Percentiles rank a stretch among this genome's conserved stretches.
phyloP scores from a whole-genome alignment of 2,329 filamentous ascomycete species.

The Xylariomycetidae sp. region DNA sequence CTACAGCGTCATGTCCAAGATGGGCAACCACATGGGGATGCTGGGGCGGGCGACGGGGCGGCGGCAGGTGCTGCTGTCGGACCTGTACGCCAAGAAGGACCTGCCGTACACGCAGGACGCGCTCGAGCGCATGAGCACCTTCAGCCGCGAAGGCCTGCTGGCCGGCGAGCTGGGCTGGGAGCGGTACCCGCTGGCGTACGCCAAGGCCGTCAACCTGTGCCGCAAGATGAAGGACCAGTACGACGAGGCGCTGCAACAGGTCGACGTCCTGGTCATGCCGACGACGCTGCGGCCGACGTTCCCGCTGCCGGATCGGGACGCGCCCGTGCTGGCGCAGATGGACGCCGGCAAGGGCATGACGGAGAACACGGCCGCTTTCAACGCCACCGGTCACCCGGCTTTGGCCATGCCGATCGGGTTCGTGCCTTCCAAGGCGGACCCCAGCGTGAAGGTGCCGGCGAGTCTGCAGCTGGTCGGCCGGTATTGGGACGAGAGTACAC shows the following conservation, averaged over 20 bases:
- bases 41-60: slow-evolving; percentile 21
- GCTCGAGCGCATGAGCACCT: neutral
- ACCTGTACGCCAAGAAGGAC: slow-evolving; percentile 33
- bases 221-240: slow-evolving; percentile 1
- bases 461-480: slow-evolving; percentile 51
- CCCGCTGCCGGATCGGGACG: neutral
- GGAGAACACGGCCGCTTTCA: slow-evolving; percentile 50
- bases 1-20: slow-evolving; percentile 21
- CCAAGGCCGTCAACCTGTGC: slow-evolving; percentile 1
- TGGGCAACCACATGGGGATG: slow-evolving; percentile 28
- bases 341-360: neutral
- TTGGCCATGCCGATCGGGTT: slow-evolving; percentile 47
- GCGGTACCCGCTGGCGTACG: slow-evolving; percentile 1
- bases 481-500: slow-evolving; percentile 41
- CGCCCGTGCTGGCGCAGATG: neutral
- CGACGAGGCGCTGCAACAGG: neutral
- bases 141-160: neutral
- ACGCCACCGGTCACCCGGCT: slow-evolving; percentile 52
- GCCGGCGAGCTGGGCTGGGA: slow-evolving; percentile 2
- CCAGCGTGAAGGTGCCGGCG: slow-evolving; percentile 37
- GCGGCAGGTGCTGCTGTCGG: slow-evolving; percentile 16
- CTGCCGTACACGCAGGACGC: slow-evolving; percentile 17
- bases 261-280: slow-evolving; percentile 2
- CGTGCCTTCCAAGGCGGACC: slow-evolving; percentile 33
- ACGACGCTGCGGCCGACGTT: neutral